Evolutionary conservation across 108 stramenopile genomes (phyloP).

Genomic region (Nitzschia sp.): DNA sequence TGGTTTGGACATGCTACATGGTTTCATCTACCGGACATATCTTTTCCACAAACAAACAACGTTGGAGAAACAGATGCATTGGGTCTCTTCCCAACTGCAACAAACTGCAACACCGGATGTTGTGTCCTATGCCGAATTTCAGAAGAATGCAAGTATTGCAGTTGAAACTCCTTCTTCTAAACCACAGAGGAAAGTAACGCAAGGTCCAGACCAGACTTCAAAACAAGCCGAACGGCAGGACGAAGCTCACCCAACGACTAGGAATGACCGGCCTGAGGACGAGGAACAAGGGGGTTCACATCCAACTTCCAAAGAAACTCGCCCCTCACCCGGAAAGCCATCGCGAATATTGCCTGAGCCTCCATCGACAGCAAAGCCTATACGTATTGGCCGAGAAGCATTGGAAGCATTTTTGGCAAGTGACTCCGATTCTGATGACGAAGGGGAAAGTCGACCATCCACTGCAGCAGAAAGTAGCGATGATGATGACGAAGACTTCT

Average conservation of each 20-base stretch:
- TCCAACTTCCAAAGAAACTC: neutral
- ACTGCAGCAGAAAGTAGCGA: constrained; percentile 25
- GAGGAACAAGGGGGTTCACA: too few relatives aligned
- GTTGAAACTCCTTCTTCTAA: too few relatives aligned
- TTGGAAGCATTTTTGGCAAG: constrained; percentile 58
- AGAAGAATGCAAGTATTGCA: too few relatives aligned
- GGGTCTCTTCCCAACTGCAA: constrained; percentile 3
- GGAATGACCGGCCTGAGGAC: neutral
- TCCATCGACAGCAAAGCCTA: neutral
- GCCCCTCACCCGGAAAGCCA: neutral
- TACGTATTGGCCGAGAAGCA: constrained; percentile 24
- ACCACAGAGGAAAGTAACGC: too few relatives aligned
- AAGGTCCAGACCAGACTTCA: too few relatives aligned
- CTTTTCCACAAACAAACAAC: constrained; percentile 34
- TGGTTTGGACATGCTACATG: constrained; percentile 44
- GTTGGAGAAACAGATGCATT: constrained; percentile 25
- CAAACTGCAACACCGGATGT: neutral
- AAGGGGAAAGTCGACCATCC: neutral
- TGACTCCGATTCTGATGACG: constrained; percentile 38
- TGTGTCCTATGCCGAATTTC: neutral
- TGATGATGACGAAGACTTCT: constrained; percentile 46
- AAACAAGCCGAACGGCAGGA: too few relatives aligned
- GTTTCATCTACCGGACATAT: constrained; percentile 57
- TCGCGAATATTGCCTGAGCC: too few relatives aligned
- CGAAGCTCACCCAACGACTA: neutral